Base-by-base conservation (phyloP, 371 early-diverging fungal species). In the Zychaea mexicana region DNA sequence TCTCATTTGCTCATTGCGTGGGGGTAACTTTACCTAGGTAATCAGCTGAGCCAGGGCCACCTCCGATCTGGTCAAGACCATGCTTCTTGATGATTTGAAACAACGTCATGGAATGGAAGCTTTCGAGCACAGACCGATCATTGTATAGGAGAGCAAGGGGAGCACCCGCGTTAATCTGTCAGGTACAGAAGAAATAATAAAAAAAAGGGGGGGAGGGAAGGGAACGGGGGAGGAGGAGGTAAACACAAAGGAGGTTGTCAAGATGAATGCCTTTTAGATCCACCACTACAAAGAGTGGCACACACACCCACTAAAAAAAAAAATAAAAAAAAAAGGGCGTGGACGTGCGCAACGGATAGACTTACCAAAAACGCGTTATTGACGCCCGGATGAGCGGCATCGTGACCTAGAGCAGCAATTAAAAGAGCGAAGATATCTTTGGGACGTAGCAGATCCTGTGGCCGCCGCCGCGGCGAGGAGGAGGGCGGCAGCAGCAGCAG, bases 41-140 rank as follows among this genome's bases (percentile, higher is more conserved):
- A 33, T 55, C 53, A 2, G 74, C 61, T 2, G 63, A 67, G 17
- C 74, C 74, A 22, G 69, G 30, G 13, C 62, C 59, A 24, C 42
- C 59, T 22, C 59, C 59, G 3, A 58, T 26, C 38, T 71, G 67
- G 52, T 85, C 82, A 31, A 87, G 76, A 13, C 85, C 86, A 67
- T 85, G 83, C 57, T 85, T 85, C 49, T 87, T 82, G 79, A 98
- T 85, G 4, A 97, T 71, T 66, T 89, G 86, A 72, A 94, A 94
- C 38, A 95, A 84, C 8, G 93, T 81, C 71, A 92, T 88, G 15
- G 92, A 87, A 74, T 98, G 98, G 76, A 94, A 93, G 78, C 92
- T 94, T 76, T 98, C 98, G 10, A 98, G 86, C 3, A 96, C 92
- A 4, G 95, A 91, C 57, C 87, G 85, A 81, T 96, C 96, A 69